Conservation (phyloP, 2,329 filamentous ascomycete genomes). For the Colletotrichum sp. region DNA sequence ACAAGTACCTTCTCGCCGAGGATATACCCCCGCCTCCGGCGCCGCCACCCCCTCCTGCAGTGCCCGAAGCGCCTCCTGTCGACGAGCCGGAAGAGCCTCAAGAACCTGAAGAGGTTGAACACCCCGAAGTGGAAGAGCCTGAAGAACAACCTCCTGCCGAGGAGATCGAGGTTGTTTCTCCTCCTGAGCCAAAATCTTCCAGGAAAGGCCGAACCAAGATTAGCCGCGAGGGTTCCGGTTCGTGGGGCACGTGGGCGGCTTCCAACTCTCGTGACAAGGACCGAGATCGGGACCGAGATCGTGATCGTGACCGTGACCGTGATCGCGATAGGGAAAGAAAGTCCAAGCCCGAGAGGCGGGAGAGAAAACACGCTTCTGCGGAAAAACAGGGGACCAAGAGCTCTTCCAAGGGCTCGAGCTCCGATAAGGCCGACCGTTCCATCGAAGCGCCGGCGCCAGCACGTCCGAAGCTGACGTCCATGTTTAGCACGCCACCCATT, state of each 20-base stretch:
- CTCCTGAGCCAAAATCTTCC: slow-evolving; percentile 61
- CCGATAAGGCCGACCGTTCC: slow-evolving; percentile 69
- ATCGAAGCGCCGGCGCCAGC: slow-evolving; percentile 55
- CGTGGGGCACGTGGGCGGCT: slow-evolving; percentile 79
- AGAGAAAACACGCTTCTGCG: slow-evolving; percentile 43
- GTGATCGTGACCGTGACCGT: slow-evolving; percentile 32
- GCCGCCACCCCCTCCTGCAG: slow-evolving; percentile 50
- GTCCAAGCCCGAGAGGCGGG: slow-evolving; percentile 70
- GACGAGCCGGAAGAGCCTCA: neutral
- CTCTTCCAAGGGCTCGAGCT: slow-evolving; percentile 73
- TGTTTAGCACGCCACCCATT: slow-evolving; percentile 72
- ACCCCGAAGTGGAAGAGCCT: neutral
- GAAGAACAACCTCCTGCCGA: neutral
- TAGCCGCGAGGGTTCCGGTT: slow-evolving; percentile 70
- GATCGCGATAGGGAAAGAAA: slow-evolving; percentile 15
- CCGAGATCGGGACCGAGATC: slow-evolving; percentile 61
- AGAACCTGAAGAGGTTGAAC: neutral
- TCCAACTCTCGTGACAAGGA: slow-evolving; percentile 43
- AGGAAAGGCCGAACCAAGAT: slow-evolving; percentile 82
- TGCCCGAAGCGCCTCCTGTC: slow-evolving; percentile 47
- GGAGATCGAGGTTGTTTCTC: slow-evolving; percentile 34
- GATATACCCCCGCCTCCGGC: slow-evolving; percentile 37
- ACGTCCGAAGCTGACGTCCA: slow-evolving; percentile 64
- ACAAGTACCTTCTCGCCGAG: slow-evolving; percentile 36
- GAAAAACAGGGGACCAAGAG: slow-evolving; percentile 66